A percentile compares a stretch with the other conserved stretches of the same genome.
Conservation (phyloP, 2,329 filamentous ascomycete genomes). For the Pestalotiopsis sp. region DNA sequence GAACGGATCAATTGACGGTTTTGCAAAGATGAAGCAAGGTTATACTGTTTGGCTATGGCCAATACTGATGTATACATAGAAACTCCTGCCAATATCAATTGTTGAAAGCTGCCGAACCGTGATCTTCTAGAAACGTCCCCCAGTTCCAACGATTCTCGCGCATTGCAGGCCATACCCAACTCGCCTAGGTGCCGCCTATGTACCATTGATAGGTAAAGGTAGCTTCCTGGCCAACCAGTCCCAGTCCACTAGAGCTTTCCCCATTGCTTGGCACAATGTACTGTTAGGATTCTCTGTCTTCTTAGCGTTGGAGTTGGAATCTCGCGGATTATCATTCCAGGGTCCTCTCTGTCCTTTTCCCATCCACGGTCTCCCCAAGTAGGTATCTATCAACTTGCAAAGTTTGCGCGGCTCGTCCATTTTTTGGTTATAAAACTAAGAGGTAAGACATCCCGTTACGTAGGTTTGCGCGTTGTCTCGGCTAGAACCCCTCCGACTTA, state of each 20-base stretch:
- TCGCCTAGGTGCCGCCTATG: neutral
- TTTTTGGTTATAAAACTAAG: neutral
- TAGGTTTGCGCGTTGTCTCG: neutral
- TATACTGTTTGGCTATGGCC: neutral
- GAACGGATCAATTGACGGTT: neutral
- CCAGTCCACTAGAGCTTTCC: constrained; percentile 7
- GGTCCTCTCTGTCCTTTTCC: constrained; percentile 10
- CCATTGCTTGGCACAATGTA: constrained; percentile 1
- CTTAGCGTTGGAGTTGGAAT: constrained; percentile 3
- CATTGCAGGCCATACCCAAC: neutral
- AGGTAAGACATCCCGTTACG: neutral
- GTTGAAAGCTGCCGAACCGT: too few species aligned
- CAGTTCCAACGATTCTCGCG: neutral
- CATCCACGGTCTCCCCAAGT: neutral
- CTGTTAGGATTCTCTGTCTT: neutral
- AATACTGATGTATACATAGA: too few species aligned
- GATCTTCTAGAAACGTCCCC: neutral
- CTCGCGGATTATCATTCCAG: neutral
- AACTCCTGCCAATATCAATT: too few species aligned
- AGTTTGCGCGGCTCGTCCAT: neutral
- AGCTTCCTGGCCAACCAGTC: constrained; percentile 8
- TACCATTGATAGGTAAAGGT: too few species aligned
- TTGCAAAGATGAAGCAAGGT: neutral
- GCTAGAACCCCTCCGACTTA: constrained; percentile 12
- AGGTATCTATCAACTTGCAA: neutral